These are phyloP conservation scores for Penicillium maclennaniae DNA, from an alignment of 495 filamentous ascomycete genomes.

Conservation along the genomic window DNA sequence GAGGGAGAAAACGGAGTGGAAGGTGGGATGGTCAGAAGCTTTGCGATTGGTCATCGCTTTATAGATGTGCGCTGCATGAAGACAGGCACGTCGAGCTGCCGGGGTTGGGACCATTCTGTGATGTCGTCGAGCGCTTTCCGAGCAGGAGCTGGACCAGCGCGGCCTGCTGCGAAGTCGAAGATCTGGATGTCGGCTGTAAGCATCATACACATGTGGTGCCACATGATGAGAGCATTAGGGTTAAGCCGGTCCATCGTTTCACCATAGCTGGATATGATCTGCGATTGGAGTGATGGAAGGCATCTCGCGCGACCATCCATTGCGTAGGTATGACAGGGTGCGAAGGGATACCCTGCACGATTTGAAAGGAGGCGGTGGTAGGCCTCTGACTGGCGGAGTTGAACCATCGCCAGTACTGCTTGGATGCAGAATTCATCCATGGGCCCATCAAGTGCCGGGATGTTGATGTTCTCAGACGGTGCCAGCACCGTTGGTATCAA, in stretches of 20 bases:
- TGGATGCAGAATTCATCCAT: constrained; percentile 40
- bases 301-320: constrained; percentile 42
- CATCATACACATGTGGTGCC: constrained; percentile 53
- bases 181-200: constrained; percentile 49
- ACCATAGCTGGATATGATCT: constrained; percentile 39
- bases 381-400: constrained; percentile 42
- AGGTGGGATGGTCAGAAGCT: constrained; percentile 46
- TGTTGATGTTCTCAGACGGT: constrained; percentile 34
- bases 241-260: constrained; percentile 40
- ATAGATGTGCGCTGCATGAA: constrained; percentile 52
- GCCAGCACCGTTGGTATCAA: constrained; percentile 39
- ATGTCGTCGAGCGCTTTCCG: constrained; percentile 48
- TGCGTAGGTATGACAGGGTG: constrained; percentile 44
- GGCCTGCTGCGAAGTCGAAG: constrained; percentile 49
- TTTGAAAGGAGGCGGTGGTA: constrained; percentile 46
- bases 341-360: constrained; percentile 38
- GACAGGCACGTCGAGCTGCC: constrained; percentile 43
- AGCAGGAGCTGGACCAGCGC: constrained; percentile 41
- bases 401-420: constrained; percentile 37
- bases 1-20: constrained; percentile 44
- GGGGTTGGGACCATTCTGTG: constrained; percentile 49
- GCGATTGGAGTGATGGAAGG: constrained; percentile 35
- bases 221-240: constrained; percentile 45
- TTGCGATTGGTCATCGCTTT: constrained; percentile 48
- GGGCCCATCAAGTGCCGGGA: constrained; percentile 34